These are phyloP conservation scores for Tephrocybe sp. DNA, from an alignment of 768 basidiomycete genomes.

Conservation along the genomic window DNA sequence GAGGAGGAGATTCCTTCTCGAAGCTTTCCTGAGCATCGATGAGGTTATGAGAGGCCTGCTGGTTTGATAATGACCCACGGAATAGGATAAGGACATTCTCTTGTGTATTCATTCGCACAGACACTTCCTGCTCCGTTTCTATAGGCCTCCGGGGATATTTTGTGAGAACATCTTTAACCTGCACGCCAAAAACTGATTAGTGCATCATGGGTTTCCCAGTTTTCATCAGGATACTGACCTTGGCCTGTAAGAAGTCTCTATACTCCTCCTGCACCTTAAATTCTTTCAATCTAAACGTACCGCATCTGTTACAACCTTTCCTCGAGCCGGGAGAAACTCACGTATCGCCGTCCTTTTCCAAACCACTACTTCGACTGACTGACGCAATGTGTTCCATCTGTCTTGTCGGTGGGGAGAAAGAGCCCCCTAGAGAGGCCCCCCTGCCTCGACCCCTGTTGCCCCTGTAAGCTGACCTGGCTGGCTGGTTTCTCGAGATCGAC, in stretches of 20 bases:
- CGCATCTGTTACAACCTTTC: slow-evolving; percentile 29
- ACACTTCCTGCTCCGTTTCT: slow-evolving; percentile 32
- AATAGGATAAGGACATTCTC: slow-evolving; percentile 74
- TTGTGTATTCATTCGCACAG: slow-evolving; percentile 50
- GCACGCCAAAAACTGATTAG: neutral
- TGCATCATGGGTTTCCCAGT: neutral
- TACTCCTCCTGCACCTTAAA: slow-evolving; percentile 63
- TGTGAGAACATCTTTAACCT: slow-evolving; percentile 52
- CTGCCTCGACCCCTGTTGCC: slow-evolving; percentile 13
- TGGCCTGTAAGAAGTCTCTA: slow-evolving; percentile 57
- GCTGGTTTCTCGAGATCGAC: slow-evolving; percentile 15
- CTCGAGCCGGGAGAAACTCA: slow-evolving; percentile 35
- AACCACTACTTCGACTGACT: slow-evolving; percentile 73
- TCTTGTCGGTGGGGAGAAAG: slow-evolving; percentile 15
- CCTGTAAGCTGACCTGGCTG: slow-evolving; percentile 4
- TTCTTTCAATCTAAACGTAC: slow-evolving; percentile 56
- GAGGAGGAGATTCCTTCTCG: slow-evolving; percentile 71
- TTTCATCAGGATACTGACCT: slow-evolving; percentile 39
- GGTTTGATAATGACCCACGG: slow-evolving; percentile 40
- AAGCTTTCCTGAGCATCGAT: slow-evolving; percentile 55
- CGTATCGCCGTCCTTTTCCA: slow-evolving; percentile 74
- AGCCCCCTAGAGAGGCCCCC: neutral
- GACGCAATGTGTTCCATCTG: slow-evolving; percentile 69
- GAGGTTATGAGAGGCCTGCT: neutral
- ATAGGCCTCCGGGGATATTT: slow-evolving; percentile 27